These are phyloP conservation scores for Beauveria sp. DNA, from an alignment of 2,329 filamentous ascomycete species.

Conservation along the genomic window DNA sequence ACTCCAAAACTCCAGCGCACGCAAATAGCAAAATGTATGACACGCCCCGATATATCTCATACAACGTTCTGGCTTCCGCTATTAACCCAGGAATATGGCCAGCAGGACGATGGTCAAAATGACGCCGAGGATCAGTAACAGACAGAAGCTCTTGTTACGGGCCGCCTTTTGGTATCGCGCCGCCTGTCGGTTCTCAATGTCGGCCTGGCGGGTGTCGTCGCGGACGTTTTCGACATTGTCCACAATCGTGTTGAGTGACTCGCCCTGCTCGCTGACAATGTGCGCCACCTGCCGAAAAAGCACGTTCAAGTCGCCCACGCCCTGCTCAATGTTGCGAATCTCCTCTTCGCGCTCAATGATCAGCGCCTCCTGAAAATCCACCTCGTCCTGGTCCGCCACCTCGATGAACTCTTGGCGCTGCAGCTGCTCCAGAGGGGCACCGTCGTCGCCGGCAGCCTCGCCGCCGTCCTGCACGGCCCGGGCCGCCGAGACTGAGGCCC, in stretches of 20 bases:
- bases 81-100: constrained; percentile 55
- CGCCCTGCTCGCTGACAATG: constrained; percentile 91
- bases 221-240: constrained; percentile 81
- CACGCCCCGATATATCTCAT: background rate
- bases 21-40: constrained; percentile 2
- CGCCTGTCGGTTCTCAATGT: constrained; percentile 76
- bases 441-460: constrained; percentile 27
- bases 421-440: constrained; percentile 36
- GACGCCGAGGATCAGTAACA: constrained; percentile 80
- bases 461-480: constrained; percentile 68
- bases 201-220: constrained; percentile 75
- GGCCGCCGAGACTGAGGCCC: constrained; percentile 75
- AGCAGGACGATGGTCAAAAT: constrained; percentile 86
- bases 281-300: constrained; percentile 97
- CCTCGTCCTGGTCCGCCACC: constrained; percentile 84
- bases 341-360: constrained; percentile 96
- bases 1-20: constrained; percentile 9
- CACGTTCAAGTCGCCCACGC: constrained; percentile 90
- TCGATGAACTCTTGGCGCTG: constrained; percentile 68
- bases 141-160: constrained; percentile 86
- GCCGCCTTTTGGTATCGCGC: constrained; percentile 93
- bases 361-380: constrained; percentile 92
- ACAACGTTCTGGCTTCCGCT: background rate
- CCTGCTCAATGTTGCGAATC: constrained; percentile 95
- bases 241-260: constrained; percentile 77